phyloP scores from a whole-genome alignment of 2,329 filamentous ascomycete species.

The Apiospora rasikravindrae region DNA sequence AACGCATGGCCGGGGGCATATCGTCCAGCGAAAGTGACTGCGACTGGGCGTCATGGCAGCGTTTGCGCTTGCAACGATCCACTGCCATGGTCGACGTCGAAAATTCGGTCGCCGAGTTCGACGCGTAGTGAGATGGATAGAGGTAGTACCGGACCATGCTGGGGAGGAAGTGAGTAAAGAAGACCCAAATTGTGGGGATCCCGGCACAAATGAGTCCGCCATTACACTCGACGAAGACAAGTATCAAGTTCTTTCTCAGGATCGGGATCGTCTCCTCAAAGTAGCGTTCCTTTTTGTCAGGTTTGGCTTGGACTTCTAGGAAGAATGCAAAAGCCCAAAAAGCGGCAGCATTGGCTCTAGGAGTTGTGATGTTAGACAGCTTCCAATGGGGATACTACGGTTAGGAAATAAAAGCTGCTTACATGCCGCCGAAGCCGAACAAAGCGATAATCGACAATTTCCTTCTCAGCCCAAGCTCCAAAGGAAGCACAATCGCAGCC shows the following conservation, averaged over 20 bases:
- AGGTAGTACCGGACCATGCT: constrained; percentile 11
- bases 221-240: neutral
- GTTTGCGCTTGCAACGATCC: neutral
- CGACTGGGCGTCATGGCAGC: neutral
- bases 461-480: neutral
- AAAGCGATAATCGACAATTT: neutral
- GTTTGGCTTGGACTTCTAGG: too few relatives aligned
- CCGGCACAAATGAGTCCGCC: neutral
- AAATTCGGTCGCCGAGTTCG: neutral
- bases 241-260: neutral
- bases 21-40: neutral
- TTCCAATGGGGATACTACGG: neutral
- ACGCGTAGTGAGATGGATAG: neutral
- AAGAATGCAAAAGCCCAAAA: neutral
- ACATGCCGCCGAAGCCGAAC: neutral
- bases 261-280: neutral
- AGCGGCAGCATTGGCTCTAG: neutral
- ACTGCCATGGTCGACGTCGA: neutral
- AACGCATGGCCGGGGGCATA: neutral
- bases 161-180: neutral
- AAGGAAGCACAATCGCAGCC: neutral
- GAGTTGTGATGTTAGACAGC: neutral
- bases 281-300: too few relatives aligned
- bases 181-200: neutral
- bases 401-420: neutral